A percentile compares a stretch with the other conserved stretches of the same genome.
These are phyloP conservation scores for Emergomyces orientalis DNA, from an alignment of 2,329 filamentous ascomycete genomes.

Conservation along the genomic window DNA sequence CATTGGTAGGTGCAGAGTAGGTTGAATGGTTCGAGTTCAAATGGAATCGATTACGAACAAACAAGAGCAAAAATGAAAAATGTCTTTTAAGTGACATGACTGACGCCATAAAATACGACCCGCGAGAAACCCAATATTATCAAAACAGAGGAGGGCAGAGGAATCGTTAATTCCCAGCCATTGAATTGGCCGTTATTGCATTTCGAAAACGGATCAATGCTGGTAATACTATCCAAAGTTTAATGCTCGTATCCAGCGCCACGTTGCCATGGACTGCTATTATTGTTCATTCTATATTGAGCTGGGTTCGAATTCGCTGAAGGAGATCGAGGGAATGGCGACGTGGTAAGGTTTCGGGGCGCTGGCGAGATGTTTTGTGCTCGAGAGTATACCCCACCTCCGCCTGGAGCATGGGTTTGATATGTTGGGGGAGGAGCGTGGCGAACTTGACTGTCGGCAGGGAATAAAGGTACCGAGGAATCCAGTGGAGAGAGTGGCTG, in stretches of 20 bases:
- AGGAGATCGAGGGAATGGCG: conserved; percentile 25
- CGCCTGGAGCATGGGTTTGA: conserved; percentile 19
- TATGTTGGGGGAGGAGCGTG: conserved; percentile 35
- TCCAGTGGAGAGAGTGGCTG: conserved; percentile 43
- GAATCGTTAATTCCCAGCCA: conserved; percentile 17
- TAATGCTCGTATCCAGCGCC: conserved; percentile 56
- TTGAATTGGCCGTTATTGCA: conserved; percentile 29
- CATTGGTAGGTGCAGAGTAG: neutral
- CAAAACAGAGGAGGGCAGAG: conserved; percentile 14
- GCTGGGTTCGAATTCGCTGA: conserved; percentile 23
- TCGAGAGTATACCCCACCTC: conserved; percentile 15
- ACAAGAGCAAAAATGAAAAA: neutral
- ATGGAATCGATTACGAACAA: neutral
- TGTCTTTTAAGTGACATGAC: neutral
- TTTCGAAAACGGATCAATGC: conserved; percentile 18
- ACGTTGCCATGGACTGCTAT: conserved; percentile 55
- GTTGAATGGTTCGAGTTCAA: neutral
- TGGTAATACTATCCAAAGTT: conserved; percentile 8
- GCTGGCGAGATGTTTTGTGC: conserved; percentile 26
- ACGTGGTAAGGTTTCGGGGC: conserved; percentile 25
- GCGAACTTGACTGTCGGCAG: conserved; percentile 29
- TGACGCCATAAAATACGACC: conserved; percentile 3
- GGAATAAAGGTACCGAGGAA: conserved; percentile 40
- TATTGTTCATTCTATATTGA: conserved; percentile 42
- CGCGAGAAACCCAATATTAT: conserved; percentile 1